Conservation (phyloP, 768 basidiomycete species). For the Tulasnella calospora region DNA sequence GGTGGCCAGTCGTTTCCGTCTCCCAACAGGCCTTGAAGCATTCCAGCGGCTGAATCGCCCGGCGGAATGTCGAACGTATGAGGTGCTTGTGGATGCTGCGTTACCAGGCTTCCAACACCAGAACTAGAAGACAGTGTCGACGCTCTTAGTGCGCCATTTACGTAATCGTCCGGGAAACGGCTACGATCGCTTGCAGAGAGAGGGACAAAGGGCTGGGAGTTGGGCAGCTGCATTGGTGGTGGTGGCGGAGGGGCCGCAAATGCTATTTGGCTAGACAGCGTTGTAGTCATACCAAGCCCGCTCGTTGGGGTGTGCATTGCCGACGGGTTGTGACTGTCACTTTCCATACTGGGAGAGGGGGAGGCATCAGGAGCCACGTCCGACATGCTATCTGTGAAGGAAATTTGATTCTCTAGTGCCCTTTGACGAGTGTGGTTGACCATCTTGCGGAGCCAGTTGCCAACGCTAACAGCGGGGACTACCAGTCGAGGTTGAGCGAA, state of each 20-base stretch:
- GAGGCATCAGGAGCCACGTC: background rate
- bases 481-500: background rate
- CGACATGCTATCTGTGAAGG: background rate
- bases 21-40: conserved; percentile 10
- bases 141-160: background rate
- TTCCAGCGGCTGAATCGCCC: background rate
- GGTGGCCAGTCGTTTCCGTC: conserved; percentile 23
- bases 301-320: background rate
- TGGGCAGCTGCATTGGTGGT: conserved; percentile 13
- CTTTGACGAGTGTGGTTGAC: conserved; percentile 24
- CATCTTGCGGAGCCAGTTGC: conserved; percentile 29
- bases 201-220: conserved; percentile 19
- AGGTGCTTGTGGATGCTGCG: background rate
- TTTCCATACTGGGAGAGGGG: background rate
- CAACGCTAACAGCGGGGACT: conserved; percentile 30
- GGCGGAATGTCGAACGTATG: background rate
- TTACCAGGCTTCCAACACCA: background rate
- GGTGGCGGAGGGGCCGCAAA: conserved; percentile 7
- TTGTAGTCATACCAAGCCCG: background rate
- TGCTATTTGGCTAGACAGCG: background rate
- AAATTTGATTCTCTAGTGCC: conserved; percentile 12
- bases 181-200: background rate
- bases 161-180: background rate
- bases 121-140: background rate
- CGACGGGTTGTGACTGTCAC: background rate